Conservation (phyloP, 495 filamentous ascomycete species). For the Penicillium taxi region DNA sequence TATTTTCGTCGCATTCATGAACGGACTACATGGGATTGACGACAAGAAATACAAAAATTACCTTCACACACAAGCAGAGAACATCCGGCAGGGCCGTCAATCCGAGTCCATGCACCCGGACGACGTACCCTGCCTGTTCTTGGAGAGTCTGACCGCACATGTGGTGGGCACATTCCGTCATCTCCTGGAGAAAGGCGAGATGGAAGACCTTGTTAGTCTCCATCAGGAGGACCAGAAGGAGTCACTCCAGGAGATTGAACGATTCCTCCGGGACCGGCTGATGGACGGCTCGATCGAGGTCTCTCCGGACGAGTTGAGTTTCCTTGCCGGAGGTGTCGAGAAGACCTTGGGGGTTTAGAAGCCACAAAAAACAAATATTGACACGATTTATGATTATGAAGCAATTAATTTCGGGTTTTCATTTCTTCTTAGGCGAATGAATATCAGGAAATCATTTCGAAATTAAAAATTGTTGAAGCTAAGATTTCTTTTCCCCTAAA, state of each 20-base stretch:
- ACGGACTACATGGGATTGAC: constrained; percentile 35
- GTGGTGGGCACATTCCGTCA: constrained; percentile 39
- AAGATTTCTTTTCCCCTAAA: no score
- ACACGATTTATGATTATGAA: no score
- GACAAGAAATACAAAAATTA: constrained; percentile 28
- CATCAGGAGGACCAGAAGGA: constrained; percentile 16
- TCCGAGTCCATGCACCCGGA: constrained; percentile 33
- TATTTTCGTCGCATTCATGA: constrained; percentile 39
- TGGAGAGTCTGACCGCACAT: constrained; percentile 32
- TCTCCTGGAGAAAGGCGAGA: constrained; percentile 31
- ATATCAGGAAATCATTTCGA: no score
- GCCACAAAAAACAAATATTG: no score
- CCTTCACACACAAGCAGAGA: constrained; percentile 29
- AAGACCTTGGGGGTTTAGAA: no score
- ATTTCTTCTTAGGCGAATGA: no score
- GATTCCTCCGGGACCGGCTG: constrained; percentile 29
- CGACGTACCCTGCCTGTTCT: constrained; percentile 26
- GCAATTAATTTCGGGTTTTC: no score
- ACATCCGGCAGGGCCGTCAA: constrained; percentile 29
- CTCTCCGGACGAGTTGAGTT: constrained; percentile 34
- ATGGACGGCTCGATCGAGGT: constrained; percentile 26
- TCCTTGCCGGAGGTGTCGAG: constrained; percentile 38
- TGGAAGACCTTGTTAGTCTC: constrained; percentile 27
- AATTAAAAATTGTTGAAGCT: no score
- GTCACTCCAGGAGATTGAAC: constrained; percentile 30